Percentiles rank a stretch among this genome's conserved stretches.
Conservation (phyloP, 2,329 filamentous ascomycete genomes). For the Ceratocystis alfenasii region DNA sequence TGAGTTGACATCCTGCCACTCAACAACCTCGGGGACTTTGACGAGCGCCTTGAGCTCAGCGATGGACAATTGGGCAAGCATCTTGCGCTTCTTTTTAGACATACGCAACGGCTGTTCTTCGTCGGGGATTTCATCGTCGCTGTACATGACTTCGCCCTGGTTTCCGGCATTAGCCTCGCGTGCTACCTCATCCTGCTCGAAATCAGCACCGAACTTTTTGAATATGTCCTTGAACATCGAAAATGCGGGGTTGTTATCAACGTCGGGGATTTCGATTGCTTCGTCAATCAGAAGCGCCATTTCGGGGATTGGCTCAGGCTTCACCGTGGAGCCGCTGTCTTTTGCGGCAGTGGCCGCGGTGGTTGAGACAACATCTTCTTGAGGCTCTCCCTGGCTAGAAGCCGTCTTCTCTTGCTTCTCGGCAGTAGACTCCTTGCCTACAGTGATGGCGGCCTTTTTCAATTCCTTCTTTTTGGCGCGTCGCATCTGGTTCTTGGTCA, state of each 20-base stretch:
- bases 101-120: slow-evolving; percentile 57
- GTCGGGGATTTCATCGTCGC: slow-evolving; percentile 74
- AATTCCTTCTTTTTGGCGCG: slow-evolving; percentile 90
- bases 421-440: neutral
- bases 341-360: neutral
- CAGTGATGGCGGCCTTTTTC: slow-evolving; percentile 45
- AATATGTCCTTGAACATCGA: slow-evolving; percentile 76
- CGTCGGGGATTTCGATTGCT: slow-evolving; percentile 32
- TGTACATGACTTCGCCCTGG: slow-evolving; percentile 74
- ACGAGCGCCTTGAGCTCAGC: slow-evolving; percentile 91
- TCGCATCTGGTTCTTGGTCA: slow-evolving; percentile 88
- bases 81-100: slow-evolving; percentile 91
- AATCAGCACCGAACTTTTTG: slow-evolving; percentile 58
- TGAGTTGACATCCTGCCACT: slow-evolving; percentile 93
- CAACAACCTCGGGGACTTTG: slow-evolving; percentile 81
- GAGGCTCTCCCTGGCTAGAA: slow-evolving; percentile 6
- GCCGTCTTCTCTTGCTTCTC: neutral
- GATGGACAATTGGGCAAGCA: slow-evolving; percentile 81
- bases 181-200: slow-evolving; percentile 50
- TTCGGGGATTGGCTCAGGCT: slow-evolving; percentile 20
- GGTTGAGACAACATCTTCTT: slow-evolving; percentile 14
- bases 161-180: slow-evolving; percentile 57
- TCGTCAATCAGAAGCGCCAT: slow-evolving; percentile 7
- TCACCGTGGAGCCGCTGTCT: neutral
- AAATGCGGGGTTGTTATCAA: slow-evolving; percentile 61